Evolutionary conservation across 176 grass and related monocot genomes (phyloP).

Genomic region (Puya raimondii): DNA sequence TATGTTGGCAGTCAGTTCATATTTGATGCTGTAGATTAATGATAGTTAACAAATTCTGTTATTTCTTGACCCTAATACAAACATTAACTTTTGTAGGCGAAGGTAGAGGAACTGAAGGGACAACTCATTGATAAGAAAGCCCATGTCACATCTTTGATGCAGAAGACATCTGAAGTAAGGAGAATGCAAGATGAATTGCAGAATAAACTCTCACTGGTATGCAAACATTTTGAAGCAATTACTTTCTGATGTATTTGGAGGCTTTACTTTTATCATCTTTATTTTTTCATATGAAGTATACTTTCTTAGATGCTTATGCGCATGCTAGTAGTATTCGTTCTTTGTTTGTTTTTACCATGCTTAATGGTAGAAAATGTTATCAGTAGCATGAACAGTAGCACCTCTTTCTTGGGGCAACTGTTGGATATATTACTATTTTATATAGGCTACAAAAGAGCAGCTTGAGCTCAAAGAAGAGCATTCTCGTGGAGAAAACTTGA

Average conservation of each 20-base stretch:
- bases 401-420: background rate
- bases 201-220: conserved; percentile 46
- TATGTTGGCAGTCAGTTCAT: background rate
- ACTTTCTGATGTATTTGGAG: background rate
- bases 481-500: conserved; percentile 35
- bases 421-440: conserved; percentile 13
- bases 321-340: background rate
- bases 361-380: background rate
- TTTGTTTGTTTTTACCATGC: background rate
- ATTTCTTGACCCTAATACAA: background rate
- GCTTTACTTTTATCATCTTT: background rate
- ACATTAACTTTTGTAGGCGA: conserved; percentile 31
- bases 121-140: conserved; percentile 41
- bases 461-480: conserved; percentile 60
- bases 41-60: background rate
- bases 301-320: background rate
- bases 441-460: conserved; percentile 59
- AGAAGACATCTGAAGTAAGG: conserved; percentile 55
- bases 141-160: conserved; percentile 35
- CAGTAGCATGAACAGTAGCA: background rate
- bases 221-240: background rate
- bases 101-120: conserved; percentile 54
- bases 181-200: conserved; percentile 38
- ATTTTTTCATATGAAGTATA: background rate
- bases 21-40: background rate